Conservation (phyloP, 331 rosid species). For the Phaseolus coccineus region DNA sequence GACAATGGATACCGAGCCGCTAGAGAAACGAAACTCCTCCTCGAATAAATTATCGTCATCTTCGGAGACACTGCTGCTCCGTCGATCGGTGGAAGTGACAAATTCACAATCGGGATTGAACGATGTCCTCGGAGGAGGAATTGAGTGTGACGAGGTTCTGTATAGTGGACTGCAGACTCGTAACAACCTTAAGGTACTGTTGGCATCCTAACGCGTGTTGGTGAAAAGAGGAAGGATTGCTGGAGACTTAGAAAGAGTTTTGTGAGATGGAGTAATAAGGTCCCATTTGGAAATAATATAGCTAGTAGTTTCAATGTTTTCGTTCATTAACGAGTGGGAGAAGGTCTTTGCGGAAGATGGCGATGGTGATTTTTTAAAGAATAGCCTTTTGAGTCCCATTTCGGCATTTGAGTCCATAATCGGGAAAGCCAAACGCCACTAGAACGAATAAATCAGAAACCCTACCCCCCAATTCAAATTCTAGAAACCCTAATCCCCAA, state of each 20-base stretch:
- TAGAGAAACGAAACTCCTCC: slow-evolving; percentile 48
- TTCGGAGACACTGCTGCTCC: slow-evolving; percentile 66
- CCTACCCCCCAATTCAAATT: too few relatives aligned
- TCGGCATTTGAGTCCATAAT: slow-evolving; percentile 24
- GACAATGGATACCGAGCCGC: slow-evolving; percentile 24
- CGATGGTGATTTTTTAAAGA: slow-evolving; percentile 43
- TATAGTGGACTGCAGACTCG: slow-evolving; percentile 75
- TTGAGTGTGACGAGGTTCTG: slow-evolving; percentile 50
- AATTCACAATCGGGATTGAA: slow-evolving; percentile 59
- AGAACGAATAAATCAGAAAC: background rate
- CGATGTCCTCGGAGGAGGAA: slow-evolving; percentile 53
- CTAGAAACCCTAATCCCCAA: too few relatives aligned
- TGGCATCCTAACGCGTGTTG: slow-evolving; percentile 69
- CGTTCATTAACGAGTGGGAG: slow-evolving; percentile 63
- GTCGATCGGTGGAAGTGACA: slow-evolving; percentile 51
- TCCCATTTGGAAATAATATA: slow-evolving; percentile 70
- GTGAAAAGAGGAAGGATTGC: slow-evolving; percentile 52
- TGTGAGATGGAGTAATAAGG: background rate
- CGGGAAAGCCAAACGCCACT: background rate
- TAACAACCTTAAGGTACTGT: slow-evolving; percentile 64
- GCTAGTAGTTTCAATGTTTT: slow-evolving; percentile 66
- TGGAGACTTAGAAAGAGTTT: background rate
- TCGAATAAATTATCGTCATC: slow-evolving; percentile 59
- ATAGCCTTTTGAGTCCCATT: slow-evolving; percentile 50
- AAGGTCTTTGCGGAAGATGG: slow-evolving; percentile 46